Percentiles rank a stretch among this genome's conserved stretches.
phyloP scores from a whole-genome alignment of 345 rosid species.

The Heritiera littoralis region DNA sequence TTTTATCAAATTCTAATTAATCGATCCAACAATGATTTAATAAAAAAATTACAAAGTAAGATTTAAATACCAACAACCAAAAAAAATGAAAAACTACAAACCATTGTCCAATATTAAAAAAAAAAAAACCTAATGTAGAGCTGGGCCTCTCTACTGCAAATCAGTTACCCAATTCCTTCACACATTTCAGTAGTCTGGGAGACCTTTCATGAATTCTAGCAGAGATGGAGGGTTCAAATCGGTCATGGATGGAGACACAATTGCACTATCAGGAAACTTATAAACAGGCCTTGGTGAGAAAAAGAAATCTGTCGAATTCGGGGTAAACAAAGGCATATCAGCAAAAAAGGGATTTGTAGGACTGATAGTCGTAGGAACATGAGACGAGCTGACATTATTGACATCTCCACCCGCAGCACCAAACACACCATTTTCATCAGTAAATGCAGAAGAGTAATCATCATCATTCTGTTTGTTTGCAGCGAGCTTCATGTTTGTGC shows the following conservation, averaged over 20 bases:
- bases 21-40: not conserved
- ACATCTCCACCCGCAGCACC: not conserved
- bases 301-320: constrained; percentile 37
- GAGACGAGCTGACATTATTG: not conserved
- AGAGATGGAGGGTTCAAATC: constrained; percentile 33
- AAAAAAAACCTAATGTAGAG: not conserved
- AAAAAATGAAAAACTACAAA: not conserved
- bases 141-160: not conserved
- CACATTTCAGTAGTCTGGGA: constrained; percentile 32
- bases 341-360: constrained; percentile 22
- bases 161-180: not conserved
- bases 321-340: constrained; percentile 43
- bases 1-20: not conserved
- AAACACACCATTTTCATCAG: not conserved
- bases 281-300: constrained; percentile 30
- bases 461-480: not conserved
- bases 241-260: not conserved
- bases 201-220: constrained; percentile 37
- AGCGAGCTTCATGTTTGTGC: not conserved
- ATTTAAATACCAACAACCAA: not conserved
- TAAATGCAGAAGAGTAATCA: constrained; percentile 22
- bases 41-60: not conserved
- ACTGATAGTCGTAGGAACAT: not conserved
- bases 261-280: constrained; percentile 26
- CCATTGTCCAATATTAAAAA: not conserved